Conservation (phyloP, 116 monocot genomes). For the Zostera marina region DNA sequence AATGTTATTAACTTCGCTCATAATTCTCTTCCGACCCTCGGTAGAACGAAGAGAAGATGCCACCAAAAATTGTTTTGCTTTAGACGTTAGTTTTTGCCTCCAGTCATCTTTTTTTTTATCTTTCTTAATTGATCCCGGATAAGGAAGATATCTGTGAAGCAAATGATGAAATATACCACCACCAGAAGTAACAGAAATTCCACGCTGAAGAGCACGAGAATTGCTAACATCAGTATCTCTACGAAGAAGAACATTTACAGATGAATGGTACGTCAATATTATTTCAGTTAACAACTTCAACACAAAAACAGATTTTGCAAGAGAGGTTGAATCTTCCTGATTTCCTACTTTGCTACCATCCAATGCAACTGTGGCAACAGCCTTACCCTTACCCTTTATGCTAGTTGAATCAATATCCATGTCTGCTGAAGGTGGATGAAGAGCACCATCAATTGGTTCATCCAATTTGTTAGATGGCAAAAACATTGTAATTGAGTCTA, state of each 20-base stretch:
- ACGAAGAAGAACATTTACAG: slow-evolving; percentile 82
- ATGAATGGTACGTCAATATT: slow-evolving; percentile 70
- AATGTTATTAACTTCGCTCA: slow-evolving; percentile 50
- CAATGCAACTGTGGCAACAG: slow-evolving; percentile 33
- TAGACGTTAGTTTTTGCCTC: slow-evolving; percentile 78
- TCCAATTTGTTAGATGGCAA: slow-evolving; percentile 33
- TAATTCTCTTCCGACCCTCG: slow-evolving; percentile 77
- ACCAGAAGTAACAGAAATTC: slow-evolving; percentile 3
- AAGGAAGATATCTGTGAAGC: slow-evolving; percentile 78
- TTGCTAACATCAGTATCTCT: slow-evolving; percentile 71
- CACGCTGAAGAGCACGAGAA: slow-evolving; percentile 28
- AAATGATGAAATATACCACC: slow-evolving; percentile 80
- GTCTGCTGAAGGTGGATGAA: slow-evolving; percentile 32
- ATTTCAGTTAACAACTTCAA: slow-evolving; percentile 95
- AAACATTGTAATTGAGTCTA: slow-evolving; percentile 56
- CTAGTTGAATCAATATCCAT: slow-evolving; percentile 75
- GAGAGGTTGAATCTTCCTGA: slow-evolving; percentile 64
- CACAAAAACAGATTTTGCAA: slow-evolving; percentile 84
- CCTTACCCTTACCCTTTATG: slow-evolving; percentile 79
- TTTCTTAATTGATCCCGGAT: slow-evolving; percentile 51
- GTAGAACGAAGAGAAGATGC: slow-evolving; percentile 78
- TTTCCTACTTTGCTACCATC: slow-evolving; percentile 39
- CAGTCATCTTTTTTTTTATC: slow-evolving; percentile 96
- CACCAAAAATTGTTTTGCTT: slow-evolving; percentile 92
- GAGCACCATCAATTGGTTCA: slow-evolving; percentile 20